Conservation (phyloP, 257 asterid genomes). For the Perilla frutescens region DNA sequence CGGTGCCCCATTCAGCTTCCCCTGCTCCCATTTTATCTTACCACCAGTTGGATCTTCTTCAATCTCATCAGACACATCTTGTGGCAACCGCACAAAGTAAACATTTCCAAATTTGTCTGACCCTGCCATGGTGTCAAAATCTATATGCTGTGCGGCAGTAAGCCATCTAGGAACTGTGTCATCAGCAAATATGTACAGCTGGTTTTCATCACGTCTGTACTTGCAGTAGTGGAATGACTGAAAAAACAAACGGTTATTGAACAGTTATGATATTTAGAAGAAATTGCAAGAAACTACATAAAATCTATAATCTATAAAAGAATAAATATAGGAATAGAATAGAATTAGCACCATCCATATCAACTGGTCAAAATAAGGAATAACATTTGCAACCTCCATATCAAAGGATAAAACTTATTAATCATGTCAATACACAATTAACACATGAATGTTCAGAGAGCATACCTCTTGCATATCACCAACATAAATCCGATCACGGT, state of each 20-base stretch:
- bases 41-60: conserved; percentile 99
- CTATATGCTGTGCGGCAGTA: conserved; percentile 83
- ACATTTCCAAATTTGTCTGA: conserved; percentile 94
- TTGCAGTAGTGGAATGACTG: conserved; percentile 99
- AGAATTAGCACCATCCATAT: neutral
- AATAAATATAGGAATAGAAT: conserved; percentile 10
- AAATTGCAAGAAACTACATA: conserved; percentile 11
- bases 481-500: conserved; percentile 95
- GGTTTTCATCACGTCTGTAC: conserved; percentile 98
- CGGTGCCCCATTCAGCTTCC: conserved; percentile 97
- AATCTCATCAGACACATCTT: conserved; percentile 97
- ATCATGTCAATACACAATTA: neutral
- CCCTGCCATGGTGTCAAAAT: conserved; percentile 98
- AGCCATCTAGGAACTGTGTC: conserved; percentile 99
- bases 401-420: neutral
- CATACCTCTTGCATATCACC: conserved; percentile 99
- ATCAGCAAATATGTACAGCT: conserved; percentile 95
- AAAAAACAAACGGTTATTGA: conserved; percentile 32
- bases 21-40: conserved; percentile 99
- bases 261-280: conserved; percentile 16
- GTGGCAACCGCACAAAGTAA: conserved; percentile 92
- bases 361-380: conserved; percentile 18
- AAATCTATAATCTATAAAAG: neutral
- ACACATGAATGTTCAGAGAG: conserved; percentile 29
- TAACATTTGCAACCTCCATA: conserved; percentile 2